Conservation (phyloP, 768 basidiomycete species). For the Gelatoporia subvermispora region DNA sequence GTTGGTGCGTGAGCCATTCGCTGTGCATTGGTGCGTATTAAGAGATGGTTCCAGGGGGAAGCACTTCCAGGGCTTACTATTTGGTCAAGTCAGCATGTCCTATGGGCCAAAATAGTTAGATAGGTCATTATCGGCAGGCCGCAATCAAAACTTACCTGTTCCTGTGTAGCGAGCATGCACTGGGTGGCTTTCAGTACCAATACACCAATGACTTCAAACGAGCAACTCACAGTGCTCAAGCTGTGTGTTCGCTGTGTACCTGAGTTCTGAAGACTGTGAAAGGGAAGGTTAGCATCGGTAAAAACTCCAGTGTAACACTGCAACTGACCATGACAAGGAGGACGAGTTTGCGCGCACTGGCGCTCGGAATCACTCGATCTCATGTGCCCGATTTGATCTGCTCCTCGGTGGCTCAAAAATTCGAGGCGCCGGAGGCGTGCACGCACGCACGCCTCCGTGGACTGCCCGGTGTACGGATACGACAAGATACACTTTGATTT, state of each 20-base stretch:
- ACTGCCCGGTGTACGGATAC: background rate
- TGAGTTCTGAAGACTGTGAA: constrained; percentile 77
- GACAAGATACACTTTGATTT: background rate
- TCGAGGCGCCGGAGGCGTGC: background rate
- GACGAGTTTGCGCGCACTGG: constrained; percentile 1
- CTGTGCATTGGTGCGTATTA: constrained; percentile 36
- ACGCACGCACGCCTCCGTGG: background rate
- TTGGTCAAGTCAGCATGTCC: constrained; percentile 97
- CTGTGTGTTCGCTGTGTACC: constrained; percentile 96
- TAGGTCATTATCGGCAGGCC: background rate
- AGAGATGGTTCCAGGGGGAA: background rate
- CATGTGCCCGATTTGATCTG: constrained; percentile 3
- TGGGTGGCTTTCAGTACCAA: constrained; percentile 28
- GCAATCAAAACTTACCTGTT: constrained; percentile 61
- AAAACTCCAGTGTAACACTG: background rate
- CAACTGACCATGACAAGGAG: constrained; percentile 22
- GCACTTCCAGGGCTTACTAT: constrained; percentile 53
- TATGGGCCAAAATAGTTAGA: constrained; percentile 21
- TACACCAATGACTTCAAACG: background rate
- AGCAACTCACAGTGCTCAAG: constrained; percentile 78
- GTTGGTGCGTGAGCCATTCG: constrained; percentile 97
- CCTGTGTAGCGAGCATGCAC: constrained; percentile 96
- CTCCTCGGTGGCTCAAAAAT: background rate
- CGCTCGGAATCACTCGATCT: background rate
- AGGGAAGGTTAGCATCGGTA: constrained; percentile 3